Evolutionary conservation across 1,284 basidiomycete genomes (phyloP), one percentile per base, ranked within the genome.

Genomic region (Cutaneotrichosporon spelunceum): DNA sequence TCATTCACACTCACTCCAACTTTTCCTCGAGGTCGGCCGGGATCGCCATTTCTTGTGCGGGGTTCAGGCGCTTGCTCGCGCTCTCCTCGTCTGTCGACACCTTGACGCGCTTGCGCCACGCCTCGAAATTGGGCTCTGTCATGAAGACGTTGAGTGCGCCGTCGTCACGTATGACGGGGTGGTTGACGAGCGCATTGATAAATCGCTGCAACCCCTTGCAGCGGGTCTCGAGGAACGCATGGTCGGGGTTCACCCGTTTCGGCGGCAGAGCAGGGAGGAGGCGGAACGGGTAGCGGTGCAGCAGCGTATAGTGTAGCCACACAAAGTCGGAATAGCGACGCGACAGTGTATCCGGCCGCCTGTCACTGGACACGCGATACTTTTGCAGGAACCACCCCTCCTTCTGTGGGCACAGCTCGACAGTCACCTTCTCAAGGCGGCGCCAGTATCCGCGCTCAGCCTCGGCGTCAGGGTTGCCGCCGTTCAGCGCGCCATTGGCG

Each of bases 21-120:
- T 93, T 93, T 53, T 92, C 88, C 65, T 94, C 91, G 8, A 96
- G 82, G 77, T 96, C 92, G 63, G 88, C 87, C 3, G 93, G 93
- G 62, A 96, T 92, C 6, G 86, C 83, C 89, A 93, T 93, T 78
- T 95, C 91, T 75, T 95, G 90, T 9, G 88, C 82, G 26, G 85
- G 83, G 63, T 92, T 90, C 4, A 96, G 83, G 16, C 87, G 85
- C 71, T 91, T 91, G 63, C 86, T 87, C 0, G 82, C 79, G 0
- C 90, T 90, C 75, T 96, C 93, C 79, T 96, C 93, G 29, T 95
- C 91, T 44, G 91, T 81, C 7, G 88, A 87, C 4, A 80, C 74
- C 61, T 79, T 77, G 34, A 75, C 76, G 9, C 76, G 69, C 66
- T 91, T 93, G 49, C 91, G 83, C 92, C 92, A 95, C 53, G 82